phyloP scores from a whole-genome alignment of 1,284 basidiomycete genomes.

The Sanghuangporus baumii region DNA sequence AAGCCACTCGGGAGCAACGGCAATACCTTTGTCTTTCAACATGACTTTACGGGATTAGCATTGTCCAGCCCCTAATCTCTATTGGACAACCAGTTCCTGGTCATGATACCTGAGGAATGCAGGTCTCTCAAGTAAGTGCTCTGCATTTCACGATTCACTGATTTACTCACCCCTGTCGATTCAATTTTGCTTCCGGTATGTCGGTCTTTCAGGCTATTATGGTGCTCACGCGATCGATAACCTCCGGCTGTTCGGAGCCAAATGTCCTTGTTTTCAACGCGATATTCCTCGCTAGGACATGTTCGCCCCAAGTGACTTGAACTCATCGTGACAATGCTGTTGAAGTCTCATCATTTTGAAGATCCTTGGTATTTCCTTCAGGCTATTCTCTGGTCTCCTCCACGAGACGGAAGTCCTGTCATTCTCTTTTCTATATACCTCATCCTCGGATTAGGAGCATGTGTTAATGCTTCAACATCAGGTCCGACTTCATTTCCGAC shows the following conservation, averaged over 20 bases:
- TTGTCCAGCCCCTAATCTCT: not conserved
- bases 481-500: too few relatives aligned
- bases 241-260: not conserved
- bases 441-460: too few relatives aligned
- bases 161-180: not conserved
- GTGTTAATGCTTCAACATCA: too few relatives aligned
- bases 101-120: not conserved
- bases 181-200: not conserved
- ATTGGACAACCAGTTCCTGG: not conserved
- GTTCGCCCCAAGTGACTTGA: not conserved
- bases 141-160: not conserved
- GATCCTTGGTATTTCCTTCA: too few relatives aligned
- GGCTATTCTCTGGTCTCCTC: too few relatives aligned
- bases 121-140: not conserved
- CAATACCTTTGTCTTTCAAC: not conserved
- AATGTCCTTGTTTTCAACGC: not conserved
- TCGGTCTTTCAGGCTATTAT: not conserved
- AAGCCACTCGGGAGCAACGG: not conserved
- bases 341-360: too few relatives aligned
- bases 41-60: not conserved
- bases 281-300: not conserved
- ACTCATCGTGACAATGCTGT: not conserved
- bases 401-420: too few relatives aligned
- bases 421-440: too few relatives aligned
- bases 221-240: not conserved